Base-by-base conservation (phyloP, 2,329 filamentous ascomycete species). In the Balansia obtecta region DNA sequence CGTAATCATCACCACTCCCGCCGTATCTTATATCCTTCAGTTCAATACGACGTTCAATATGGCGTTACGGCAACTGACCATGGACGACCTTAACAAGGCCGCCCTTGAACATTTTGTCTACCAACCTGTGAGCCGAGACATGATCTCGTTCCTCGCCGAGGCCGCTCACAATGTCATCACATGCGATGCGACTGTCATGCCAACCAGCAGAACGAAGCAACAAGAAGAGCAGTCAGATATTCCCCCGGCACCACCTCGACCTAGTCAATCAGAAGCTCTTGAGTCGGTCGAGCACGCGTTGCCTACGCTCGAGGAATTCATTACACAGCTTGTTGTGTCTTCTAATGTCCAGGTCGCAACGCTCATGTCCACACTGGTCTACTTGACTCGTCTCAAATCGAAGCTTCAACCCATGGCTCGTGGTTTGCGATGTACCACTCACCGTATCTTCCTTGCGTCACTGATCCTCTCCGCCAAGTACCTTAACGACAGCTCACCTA, bases 291-390 rank as follows among this genome's bases (percentile, higher is more conserved):
- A 79, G 58, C 71, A 68, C 53, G 65, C 70, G 50, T 74, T 98
- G 33, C 93, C 93, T 3, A 83, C 86, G 0, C 73, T 97, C 37
- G 88, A 95, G 67, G 79, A 83, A 52, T 98, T 97, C 75, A 97
- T 98, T 71, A 84, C 81, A 47, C 88, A 89, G 56, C 78, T 98
- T 32, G 90, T 97, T 54, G 81, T 88, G 63, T 85, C 86, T 53
- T 97, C 91, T 57, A 95, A 96, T 67, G 93, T 97, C 32, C 91
- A 97, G 74, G 90, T 96, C 49, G 88, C 93, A 12, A 98, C 93
- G 8, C 79, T 98, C 58, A 97, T 98, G 93, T 91, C 88, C 37
- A 90, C 90, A 8, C 79, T 98, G 40, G 89, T 97, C 66, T 98
- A 96, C 75, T 83, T 98, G 51, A 81, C 79, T 63, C 82, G 90